These are phyloP conservation scores for Neofusicoccum umdonicola DNA, from an alignment of 2,329 filamentous ascomycete genomes.

Conservation along the genomic window DNA sequence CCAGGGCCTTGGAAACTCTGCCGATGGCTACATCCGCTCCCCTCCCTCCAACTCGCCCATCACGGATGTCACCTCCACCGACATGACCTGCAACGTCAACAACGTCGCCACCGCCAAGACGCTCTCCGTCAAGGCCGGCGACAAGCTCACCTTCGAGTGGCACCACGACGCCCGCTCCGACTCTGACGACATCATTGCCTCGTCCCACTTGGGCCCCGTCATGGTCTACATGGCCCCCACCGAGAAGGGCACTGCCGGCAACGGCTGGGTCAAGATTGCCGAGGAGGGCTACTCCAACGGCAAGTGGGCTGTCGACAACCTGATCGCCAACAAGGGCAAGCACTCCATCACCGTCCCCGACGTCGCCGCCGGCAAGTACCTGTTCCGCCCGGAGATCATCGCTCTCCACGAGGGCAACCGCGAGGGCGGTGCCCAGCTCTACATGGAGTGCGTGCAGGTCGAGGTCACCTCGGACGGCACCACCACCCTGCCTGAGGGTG, in stretches of 20 bases:
- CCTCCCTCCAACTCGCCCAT: slow-evolving; percentile 39
- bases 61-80: slow-evolving; percentile 32
- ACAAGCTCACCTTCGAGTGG: slow-evolving; percentile 49
- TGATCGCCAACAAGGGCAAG: slow-evolving; percentile 43
- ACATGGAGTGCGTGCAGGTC: slow-evolving; percentile 41
- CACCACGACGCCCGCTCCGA: slow-evolving; percentile 47
- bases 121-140: slow-evolving; percentile 48
- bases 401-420: slow-evolving; percentile 43
- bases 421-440: slow-evolving; percentile 42
- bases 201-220: slow-evolving; percentile 53
- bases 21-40: slow-evolving; percentile 50
- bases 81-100: slow-evolving; percentile 37
- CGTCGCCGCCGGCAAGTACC: slow-evolving; percentile 42
- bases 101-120: slow-evolving; percentile 38
- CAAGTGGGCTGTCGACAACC: slow-evolving; percentile 40
- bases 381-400: slow-evolving; percentile 46
- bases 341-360: slow-evolving; percentile 43
- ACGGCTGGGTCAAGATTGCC: slow-evolving; percentile 53
- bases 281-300: slow-evolving; percentile 37
- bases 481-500: slow-evolving; percentile 36
- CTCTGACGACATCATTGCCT: slow-evolving; percentile 52
- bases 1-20: slow-evolving; percentile 36
- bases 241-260: slow-evolving; percentile 45
- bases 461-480: background rate
- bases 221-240: slow-evolving; percentile 53